Percentiles rank a stretch among this genome's conserved stretches.
phyloP scores from a whole-genome alignment of 78 protist species.

The Parvularia atlantis region DNA sequence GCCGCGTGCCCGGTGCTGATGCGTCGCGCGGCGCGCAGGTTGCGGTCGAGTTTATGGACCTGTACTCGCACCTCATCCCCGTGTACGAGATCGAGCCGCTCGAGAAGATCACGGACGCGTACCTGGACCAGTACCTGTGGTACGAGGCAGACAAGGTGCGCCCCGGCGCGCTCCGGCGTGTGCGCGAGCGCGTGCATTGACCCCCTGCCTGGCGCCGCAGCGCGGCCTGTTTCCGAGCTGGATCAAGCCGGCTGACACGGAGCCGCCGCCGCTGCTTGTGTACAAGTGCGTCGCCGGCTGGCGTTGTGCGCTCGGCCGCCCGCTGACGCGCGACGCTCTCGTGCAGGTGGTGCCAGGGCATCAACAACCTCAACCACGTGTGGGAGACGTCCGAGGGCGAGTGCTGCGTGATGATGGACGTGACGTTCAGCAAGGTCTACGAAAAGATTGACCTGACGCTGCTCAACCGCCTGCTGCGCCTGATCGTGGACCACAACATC shows the following conservation, averaged over 20 bases:
- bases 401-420: slow-evolving; percentile 82
- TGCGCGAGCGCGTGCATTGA: no score
- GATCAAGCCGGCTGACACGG: slow-evolving; percentile 99
- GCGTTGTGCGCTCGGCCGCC: no score
- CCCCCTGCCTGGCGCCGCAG: no score
- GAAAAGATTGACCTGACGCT: slow-evolving; percentile 97
- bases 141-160: slow-evolving; percentile 97
- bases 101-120: slow-evolving; percentile 99
- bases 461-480: slow-evolving; percentile 92
- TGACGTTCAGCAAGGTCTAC: slow-evolving; percentile 70
- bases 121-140: slow-evolving; percentile 99
- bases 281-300: slow-evolving; percentile 66
- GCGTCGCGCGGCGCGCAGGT: no score
- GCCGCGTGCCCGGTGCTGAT: no score
- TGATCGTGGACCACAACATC: slow-evolving; percentile 95
- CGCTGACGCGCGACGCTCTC: no score
- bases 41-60: slow-evolving; percentile 94
- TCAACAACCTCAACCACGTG: slow-evolving; percentile 87
- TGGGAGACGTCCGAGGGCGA: slow-evolving; percentile 94
- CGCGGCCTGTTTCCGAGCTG: slow-evolving; percentile 98
- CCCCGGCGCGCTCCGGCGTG: no score
- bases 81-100: slow-evolving; percentile 97
- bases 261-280: slow-evolving; percentile 97
- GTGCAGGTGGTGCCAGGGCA: slow-evolving; percentile 90
- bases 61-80: slow-evolving; percentile 90